Percentiles rank a stretch among this genome's conserved stretches.
phyloP scores from a whole-genome alignment of 495 filamentous ascomycete species.

The Penicillium coffeae region DNA sequence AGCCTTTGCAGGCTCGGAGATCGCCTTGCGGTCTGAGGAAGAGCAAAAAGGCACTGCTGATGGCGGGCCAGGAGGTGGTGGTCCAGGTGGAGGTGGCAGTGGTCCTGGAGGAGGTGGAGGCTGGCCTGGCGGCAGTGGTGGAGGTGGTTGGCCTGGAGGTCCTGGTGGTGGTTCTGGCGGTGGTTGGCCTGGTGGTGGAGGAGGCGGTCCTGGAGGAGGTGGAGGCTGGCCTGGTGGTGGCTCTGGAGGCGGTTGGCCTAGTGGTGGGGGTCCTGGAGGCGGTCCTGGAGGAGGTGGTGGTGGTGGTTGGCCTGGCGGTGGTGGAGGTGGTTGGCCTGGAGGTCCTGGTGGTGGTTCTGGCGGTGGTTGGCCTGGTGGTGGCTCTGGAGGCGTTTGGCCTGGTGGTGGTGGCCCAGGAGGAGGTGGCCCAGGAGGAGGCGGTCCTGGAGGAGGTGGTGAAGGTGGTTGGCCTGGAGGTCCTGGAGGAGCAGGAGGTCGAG shows the following conservation, averaged over 20 bases:
- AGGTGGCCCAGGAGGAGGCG: too few species aligned
- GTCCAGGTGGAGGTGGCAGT: too few species aligned
- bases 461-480: neutral
- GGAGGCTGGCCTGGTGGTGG: too few species aligned
- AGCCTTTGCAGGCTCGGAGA: neutral
- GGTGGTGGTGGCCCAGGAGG: constrained; percentile 5
- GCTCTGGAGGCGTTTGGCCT: neutral
- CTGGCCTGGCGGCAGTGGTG: neutral
- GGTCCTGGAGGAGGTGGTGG: neutral
- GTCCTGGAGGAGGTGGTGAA: neutral
- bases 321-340: neutral
- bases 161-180: neutral
- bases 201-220: too few species aligned
- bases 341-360: neutral
- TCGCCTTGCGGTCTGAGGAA: neutral
- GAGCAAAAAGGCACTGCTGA: neutral
- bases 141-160: neutral
- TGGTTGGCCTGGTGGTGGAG: neutral
- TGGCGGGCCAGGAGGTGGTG: neutral
- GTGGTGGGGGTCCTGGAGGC: neutral
- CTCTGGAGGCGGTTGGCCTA: neutral
- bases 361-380: neutral
- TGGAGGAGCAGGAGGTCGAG: neutral
- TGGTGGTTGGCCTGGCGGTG: neutral
- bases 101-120: neutral